Evolutionary conservation across 2,329 filamentous ascomycete genomes (phyloP).

Genomic region (Ophiocordyceps australis): DNA sequence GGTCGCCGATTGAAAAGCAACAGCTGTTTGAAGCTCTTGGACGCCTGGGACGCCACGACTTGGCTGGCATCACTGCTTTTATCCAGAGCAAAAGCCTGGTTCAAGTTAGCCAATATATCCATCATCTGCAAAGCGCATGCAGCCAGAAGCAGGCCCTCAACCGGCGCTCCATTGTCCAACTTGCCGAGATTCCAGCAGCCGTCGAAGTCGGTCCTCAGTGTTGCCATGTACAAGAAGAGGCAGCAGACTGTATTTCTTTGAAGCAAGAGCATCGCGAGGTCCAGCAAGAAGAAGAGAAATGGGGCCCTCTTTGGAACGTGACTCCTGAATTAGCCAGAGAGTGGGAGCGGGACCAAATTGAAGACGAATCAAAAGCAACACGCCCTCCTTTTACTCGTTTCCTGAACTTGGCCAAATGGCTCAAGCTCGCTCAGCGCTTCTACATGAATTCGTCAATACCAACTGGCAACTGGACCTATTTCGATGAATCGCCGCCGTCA

Average conservation of each 20-base stretch:
- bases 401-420: constrained; percentile 40
- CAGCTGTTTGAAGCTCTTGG: constrained; percentile 48
- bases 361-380: no score
- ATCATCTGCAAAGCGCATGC: constrained; percentile 35
- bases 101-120: constrained; percentile 56
- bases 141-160: constrained; percentile 19
- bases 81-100: constrained; percentile 55
- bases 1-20: constrained; percentile 55
- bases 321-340: constrained; percentile 17
- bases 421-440: constrained; percentile 42
- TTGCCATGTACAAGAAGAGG: constrained; percentile 44
- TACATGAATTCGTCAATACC: constrained; percentile 57
- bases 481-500: constrained; percentile 45
- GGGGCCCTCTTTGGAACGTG: constrained; percentile 51
- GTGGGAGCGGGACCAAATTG: constrained; percentile 10
- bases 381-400: constrained; percentile 36
- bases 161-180: constrained; percentile 14
- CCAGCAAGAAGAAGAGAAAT: constrained; percentile 35
- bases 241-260: constrained; percentile 45
- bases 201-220: constrained; percentile 52
- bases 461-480: constrained; percentile 48
- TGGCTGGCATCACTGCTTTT: constrained; percentile 40
- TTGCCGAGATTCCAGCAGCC: constrained; percentile 50
- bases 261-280: constrained; percentile 48
- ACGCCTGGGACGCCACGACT: constrained; percentile 43